Base-by-base conservation (phyloP, 2,329 filamentous ascomycete species). In the Emmonsiellopsis sp. region DNA sequence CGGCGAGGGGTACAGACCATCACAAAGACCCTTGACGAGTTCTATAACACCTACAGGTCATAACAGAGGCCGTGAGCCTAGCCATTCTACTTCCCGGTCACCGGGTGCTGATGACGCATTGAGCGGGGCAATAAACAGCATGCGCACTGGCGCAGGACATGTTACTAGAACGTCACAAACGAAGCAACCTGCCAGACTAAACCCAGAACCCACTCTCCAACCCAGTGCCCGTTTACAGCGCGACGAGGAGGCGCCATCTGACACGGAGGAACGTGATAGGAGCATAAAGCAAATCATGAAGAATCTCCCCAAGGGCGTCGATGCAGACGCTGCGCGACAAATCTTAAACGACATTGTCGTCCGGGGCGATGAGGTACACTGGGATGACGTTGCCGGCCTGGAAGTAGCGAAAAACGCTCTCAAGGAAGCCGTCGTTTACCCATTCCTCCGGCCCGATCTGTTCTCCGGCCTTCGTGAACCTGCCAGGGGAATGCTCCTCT, bases 311-410 rank as follows among this genome's bases (percentile, higher is more conserved):
- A 79, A 84, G 51, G 90, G 90, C 0, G 82, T 96, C 2, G 93
- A 98, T 64, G 81, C 85, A 59, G 75, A 78, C 31, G 87, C 91
- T 3, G 93, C 92, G 0, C 87, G 88, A 63, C 89, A 96, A 57
- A 96, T 98, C 33, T 77, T 97, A 54, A 96, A 96, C 63, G 93
- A 98, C 60, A 94, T 98, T 55, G 87, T 98, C 2, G 85, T 97
- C 11, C 83, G 92, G 57, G 93, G 93, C 6, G 93, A 98, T 62
- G 87, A 95, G 65, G 93, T 98, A 2, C 88, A 87, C 62, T 98
- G 93, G 93, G 81, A 83, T 47, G 93, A 98, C 65, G 87, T 98
- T 53, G 91, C 93, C 0, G 93, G 93, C 0, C 74, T 98, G 3
- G 88, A 95, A 49, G 80, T 87, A 51, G 93, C 93, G 36, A 98